These are phyloP conservation scores for Colletotrichum musae DNA, from an alignment of 2,329 filamentous ascomycete species.

Conservation along the genomic window DNA sequence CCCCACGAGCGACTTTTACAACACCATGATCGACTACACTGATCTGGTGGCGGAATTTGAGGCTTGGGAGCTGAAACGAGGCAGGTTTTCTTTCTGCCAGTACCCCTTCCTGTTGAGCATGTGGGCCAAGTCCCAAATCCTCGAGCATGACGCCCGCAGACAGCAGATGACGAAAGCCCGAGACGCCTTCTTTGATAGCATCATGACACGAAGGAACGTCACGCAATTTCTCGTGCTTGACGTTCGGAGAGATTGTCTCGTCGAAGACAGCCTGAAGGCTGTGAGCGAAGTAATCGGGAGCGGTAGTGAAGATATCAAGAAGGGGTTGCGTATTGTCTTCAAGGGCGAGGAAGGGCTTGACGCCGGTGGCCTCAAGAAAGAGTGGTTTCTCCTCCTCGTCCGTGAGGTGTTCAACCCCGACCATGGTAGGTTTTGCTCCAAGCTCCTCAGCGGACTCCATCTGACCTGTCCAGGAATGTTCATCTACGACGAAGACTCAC, in stretches of 20 bases:
- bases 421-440: slow-evolving; percentile 75
- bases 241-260: slow-evolving; percentile 86
- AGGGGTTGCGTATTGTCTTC: slow-evolving; percentile 88
- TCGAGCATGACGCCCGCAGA: slow-evolving; percentile 88
- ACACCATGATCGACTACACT: slow-evolving; percentile 86
- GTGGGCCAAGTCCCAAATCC: slow-evolving; percentile 90
- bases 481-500: slow-evolving; percentile 90
- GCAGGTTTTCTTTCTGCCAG: slow-evolving; percentile 89
- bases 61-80: slow-evolving; percentile 82
- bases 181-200: slow-evolving; percentile 92
- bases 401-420: slow-evolving; percentile 93
- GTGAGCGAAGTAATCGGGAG: slow-evolving; percentile 89
- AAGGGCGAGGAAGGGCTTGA: slow-evolving; percentile 92
- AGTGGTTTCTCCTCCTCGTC: slow-evolving; percentile 93
- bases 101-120: slow-evolving; percentile 94
- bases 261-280: slow-evolving; percentile 87
- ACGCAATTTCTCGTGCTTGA: slow-evolving; percentile 84
- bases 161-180: slow-evolving; percentile 92
- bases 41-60: slow-evolving; percentile 91
- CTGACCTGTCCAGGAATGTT: slow-evolving; percentile 78
- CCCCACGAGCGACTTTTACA: slow-evolving; percentile 89
- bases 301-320: slow-evolving; percentile 89
- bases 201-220: slow-evolving; percentile 80
- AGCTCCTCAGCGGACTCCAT: background rate
- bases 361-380: slow-evolving; percentile 89